A percentile compares a stretch with the other conserved stretches of the same genome.
phyloP scores from a whole-genome alignment of 345 rosid species.

The Aquilaria yunnanensis region DNA sequence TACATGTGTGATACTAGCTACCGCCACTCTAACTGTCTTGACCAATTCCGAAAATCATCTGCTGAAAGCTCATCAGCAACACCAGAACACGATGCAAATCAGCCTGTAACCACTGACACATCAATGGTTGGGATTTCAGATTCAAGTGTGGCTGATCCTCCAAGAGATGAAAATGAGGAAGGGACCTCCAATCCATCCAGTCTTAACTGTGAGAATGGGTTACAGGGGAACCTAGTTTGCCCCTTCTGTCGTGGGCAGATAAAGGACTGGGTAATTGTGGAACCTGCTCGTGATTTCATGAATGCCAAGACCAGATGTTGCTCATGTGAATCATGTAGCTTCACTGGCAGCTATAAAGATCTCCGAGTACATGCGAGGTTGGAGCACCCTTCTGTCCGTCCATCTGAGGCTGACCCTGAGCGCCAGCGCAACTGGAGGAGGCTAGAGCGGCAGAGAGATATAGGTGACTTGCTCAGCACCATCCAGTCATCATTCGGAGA shows the following conservation, averaged over 20 bases:
- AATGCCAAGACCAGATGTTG: slow-evolving; percentile 81
- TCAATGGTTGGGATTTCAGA: slow-evolving; percentile 20
- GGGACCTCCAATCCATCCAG: slow-evolving; percentile 14
- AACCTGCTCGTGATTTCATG: slow-evolving; percentile 75
- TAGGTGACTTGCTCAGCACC: slow-evolving; percentile 91
- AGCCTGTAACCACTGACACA: slow-evolving; percentile 13
- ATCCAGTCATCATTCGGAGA: slow-evolving; percentile 85
- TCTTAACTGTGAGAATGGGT: slow-evolving; percentile 30
- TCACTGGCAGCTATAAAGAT: slow-evolving; percentile 68
- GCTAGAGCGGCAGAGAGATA: slow-evolving; percentile 91
- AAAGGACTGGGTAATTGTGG: slow-evolving; percentile 71
- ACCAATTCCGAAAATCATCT: slow-evolving; percentile 73
- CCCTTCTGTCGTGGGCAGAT: slow-evolving; percentile 90
- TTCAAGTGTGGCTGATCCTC: slow-evolving; percentile 22
- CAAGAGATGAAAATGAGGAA: slow-evolving; percentile 35
- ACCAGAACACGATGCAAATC: slow-evolving; percentile 27
- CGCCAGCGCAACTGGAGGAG: slow-evolving; percentile 92
- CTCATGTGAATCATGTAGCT: slow-evolving; percentile 78
- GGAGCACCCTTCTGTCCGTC: slow-evolving; percentile 79
- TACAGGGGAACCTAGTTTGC: slow-evolving; percentile 50
- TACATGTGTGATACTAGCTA: slow-evolving; percentile 98
- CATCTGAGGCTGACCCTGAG: slow-evolving; percentile 88
- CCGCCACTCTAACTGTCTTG: slow-evolving; percentile 94
- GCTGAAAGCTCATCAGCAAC: slow-evolving; percentile 25
- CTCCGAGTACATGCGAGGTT: slow-evolving; percentile 90